phyloP scores from a whole-genome alignment of 208 protist genomes.

The Wallacemonas sp. region DNA sequence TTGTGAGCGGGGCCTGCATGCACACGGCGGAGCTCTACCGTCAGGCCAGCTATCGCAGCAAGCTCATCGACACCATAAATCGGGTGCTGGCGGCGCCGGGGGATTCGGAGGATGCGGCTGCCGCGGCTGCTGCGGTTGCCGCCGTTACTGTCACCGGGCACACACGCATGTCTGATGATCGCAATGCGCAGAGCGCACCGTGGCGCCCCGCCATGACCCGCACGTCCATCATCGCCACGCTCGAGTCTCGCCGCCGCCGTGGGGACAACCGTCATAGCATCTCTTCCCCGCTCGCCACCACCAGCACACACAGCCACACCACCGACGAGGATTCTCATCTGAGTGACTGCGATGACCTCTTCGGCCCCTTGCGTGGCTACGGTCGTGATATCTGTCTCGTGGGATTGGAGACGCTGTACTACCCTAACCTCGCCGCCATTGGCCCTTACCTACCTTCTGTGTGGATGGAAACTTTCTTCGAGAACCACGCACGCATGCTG shows the following conservation, averaged over 20 bases:
- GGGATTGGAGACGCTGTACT: constrained; percentile 42
- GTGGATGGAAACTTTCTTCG: constrained; percentile 32
- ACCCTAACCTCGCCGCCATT: constrained; percentile 41
- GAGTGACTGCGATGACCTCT: background rate
- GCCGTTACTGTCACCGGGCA: too few relatives aligned
- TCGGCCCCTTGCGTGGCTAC: constrained; percentile 23
- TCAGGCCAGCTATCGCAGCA: constrained; percentile 17
- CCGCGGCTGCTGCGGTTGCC: background rate
- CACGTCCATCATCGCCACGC: background rate
- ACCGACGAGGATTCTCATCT: background rate
- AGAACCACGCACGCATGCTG: constrained; percentile 39
- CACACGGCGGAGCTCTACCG: constrained; percentile 59
- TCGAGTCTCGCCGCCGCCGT: background rate
- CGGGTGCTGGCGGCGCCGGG: background rate
- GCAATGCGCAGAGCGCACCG: background rate
- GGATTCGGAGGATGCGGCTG: background rate
- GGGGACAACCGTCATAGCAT: background rate
- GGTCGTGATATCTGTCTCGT: constrained; percentile 53
- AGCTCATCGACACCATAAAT: background rate
- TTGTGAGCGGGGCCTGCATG: constrained; percentile 20
- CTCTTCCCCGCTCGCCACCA: background rate
- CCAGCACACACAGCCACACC: background rate
- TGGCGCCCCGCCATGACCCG: constrained; percentile 12
- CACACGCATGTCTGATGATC: background rate
- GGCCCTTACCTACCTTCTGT: constrained; percentile 42